A percentile compares a stretch with the other conserved stretches of the same genome.
Evolutionary conservation across 306 rosid species (phyloP).

Genomic region (Dicorynia guianensis): DNA sequence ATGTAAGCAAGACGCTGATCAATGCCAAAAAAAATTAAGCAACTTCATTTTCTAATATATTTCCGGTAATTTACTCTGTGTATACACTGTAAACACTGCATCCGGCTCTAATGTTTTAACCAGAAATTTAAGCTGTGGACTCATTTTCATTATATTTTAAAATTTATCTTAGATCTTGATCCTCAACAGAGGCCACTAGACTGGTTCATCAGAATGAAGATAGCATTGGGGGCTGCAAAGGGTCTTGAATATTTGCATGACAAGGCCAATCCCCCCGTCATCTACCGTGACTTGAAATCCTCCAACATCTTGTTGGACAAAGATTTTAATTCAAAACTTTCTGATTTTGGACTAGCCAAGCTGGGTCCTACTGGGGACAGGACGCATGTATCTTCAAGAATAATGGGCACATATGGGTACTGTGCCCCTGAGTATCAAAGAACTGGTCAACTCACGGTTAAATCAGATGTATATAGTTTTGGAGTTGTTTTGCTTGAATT

Average conservation of each 20-base stretch:
- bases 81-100: background rate
- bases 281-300: constrained; percentile 85
- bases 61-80: background rate
- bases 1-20: too few relatives aligned
- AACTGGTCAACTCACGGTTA: constrained; percentile 88
- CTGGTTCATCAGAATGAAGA: constrained; percentile 83
- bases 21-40: too few relatives aligned
- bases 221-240: constrained; percentile 84
- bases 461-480: constrained; percentile 89
- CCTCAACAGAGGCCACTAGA: constrained; percentile 61
- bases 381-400: constrained; percentile 86
- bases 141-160: constrained; percentile 12
- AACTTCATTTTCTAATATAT: background rate
- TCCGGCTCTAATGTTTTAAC: background rate
- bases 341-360: constrained; percentile 92
- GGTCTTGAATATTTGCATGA: constrained; percentile 89
- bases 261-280: constrained; percentile 90
- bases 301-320: constrained; percentile 82
- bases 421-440: constrained; percentile 98
- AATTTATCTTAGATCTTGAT: constrained; percentile 52
- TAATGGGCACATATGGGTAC: constrained; percentile 98
- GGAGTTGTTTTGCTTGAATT: constrained; percentile 91
- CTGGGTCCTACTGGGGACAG: constrained; percentile 92
- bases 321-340: constrained; percentile 80
- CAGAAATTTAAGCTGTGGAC: background rate